Base-by-base conservation (phyloP, 2,329 filamentous ascomycete species). In the Xylaria hypoxylon region DNA sequence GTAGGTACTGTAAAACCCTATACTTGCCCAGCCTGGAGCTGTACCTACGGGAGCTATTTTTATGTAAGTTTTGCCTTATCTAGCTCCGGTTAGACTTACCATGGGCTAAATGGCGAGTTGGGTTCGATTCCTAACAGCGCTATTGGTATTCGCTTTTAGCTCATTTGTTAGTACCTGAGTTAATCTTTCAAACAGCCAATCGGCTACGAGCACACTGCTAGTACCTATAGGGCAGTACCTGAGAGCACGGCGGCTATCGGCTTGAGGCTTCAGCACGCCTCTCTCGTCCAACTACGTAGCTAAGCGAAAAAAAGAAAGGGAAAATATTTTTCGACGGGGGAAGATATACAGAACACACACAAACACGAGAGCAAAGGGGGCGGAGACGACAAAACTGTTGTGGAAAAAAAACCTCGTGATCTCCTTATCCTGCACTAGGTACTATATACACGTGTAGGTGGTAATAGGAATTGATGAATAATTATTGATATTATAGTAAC, bases 1-100 rank as follows among this genome's bases (percentile, higher is more conserved):
- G 19, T 48, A 48, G n/a, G n/a, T n/a, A n/a, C n/a, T n/a, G n/a
- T n/a, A n/a, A n/a, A n/a, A n/a, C n/a, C n/a, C n/a, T n/a, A n/a
- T n/a, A n/a, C n/a, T n/a, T n/a, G n/a, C n/a, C n/a, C n/a, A n/a
- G n/a, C 22, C 45, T 38, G 15, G 17, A 53, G 31, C 51, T 53
- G 33, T 17, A 22, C 26, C 17, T 22, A 40, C 35, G 53, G 53
- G 40, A 65, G 59, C 47, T 65, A 65, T 65, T 65, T 62, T 65
- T 65, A 53, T 62, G 63, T 52, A 62, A 40, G 50, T 13, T 50
- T 40, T 51, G 58, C 58, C 52, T 65, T 65, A 65, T 62, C 57
- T 40, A 59, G n/a, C n/a, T n/a, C 35, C n/a, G n/a, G n/a, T n/a
- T n/a, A n/a, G n/a, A n/a, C n/a, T n/a, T n/a, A n/a, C n/a, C n/a